Evolutionary conservation across 257 asterid genomes (phyloP).

Genomic region (Solanum tarapatanum): DNA sequence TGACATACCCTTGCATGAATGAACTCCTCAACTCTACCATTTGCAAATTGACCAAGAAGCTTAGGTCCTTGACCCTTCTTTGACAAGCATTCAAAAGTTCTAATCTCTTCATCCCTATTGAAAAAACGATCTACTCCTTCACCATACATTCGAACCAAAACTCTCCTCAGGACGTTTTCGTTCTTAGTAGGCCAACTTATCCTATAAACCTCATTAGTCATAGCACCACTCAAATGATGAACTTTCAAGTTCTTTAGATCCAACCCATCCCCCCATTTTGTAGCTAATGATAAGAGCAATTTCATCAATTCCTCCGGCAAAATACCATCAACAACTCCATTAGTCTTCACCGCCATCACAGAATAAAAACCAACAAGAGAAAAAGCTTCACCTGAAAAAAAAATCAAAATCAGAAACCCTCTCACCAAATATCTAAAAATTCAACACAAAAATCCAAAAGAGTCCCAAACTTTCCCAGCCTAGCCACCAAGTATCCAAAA

Average conservation of each 20-base stretch:
- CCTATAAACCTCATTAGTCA: slow-evolving; percentile 69
- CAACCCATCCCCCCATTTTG: slow-evolving; percentile 54
- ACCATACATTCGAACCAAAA: slow-evolving; percentile 78
- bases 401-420: background rate
- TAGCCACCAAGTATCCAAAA: background rate
- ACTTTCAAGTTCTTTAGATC: slow-evolving; percentile 36
- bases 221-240: slow-evolving; percentile 60
- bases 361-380: background rate
- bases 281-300: slow-evolving; percentile 39
- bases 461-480: background rate
- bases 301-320: slow-evolving; percentile 50
- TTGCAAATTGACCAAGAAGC: slow-evolving; percentile 53
- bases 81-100: slow-evolving; percentile 49
- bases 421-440: background rate
- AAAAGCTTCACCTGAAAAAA: background rate
- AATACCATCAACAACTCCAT: slow-evolving; percentile 34
- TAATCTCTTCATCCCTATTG: slow-evolving; percentile 67
- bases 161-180: slow-evolving; percentile 27
- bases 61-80: slow-evolving; percentile 67
- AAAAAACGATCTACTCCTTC: slow-evolving; percentile 77
- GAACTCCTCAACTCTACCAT: slow-evolving; percentile 91
- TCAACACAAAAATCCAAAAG: background rate
- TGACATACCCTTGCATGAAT: slow-evolving; percentile 74
- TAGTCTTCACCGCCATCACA: slow-evolving; percentile 62
- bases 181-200: slow-evolving; percentile 57